These are phyloP conservation scores for Malassezia obtusa DNA, from an alignment of 1,284 basidiomycete species.

Conservation along the genomic window DNA sequence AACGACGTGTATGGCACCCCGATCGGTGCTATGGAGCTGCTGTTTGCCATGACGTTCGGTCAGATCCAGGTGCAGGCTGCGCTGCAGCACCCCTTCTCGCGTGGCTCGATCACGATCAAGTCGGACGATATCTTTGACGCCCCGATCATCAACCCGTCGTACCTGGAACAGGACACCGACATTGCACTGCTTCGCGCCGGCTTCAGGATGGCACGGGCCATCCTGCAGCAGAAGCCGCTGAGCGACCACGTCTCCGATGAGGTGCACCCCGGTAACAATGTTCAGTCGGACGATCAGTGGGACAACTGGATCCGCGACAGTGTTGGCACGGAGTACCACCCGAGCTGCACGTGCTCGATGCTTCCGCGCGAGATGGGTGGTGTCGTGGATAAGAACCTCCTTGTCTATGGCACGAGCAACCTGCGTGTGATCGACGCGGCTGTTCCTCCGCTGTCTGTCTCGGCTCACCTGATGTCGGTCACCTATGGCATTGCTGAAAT, in stretches of 20 bases:
- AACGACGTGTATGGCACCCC: slow-evolving; percentile 49
- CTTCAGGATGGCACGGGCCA: slow-evolving; percentile 54
- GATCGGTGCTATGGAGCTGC: slow-evolving; percentile 31
- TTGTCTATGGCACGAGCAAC: slow-evolving; percentile 35
- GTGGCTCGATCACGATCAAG: slow-evolving; percentile 53
- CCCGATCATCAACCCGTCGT: slow-evolving; percentile 59
- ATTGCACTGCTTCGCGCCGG: slow-evolving; percentile 56
- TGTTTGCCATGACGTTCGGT: slow-evolving; percentile 27
- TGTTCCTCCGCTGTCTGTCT: slow-evolving; percentile 46
- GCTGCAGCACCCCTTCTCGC: slow-evolving; percentile 58
- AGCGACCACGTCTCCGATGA: slow-evolving; percentile 17
- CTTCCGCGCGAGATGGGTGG: slow-evolving; percentile 32
- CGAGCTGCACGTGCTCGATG: slow-evolving; percentile 49
- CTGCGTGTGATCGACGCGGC: slow-evolving; percentile 27
- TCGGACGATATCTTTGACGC: slow-evolving; percentile 55
- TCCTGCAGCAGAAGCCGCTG: slow-evolving; percentile 45
- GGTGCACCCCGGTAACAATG: slow-evolving; percentile 16
- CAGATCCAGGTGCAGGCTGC: slow-evolving; percentile 56
- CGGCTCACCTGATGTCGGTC: slow-evolving; percentile 53
- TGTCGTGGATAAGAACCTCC: slow-evolving; percentile 30
- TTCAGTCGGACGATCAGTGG: slow-evolving; percentile 52
- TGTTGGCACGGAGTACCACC: slow-evolving; percentile 52
- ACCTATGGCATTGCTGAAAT: slow-evolving; percentile 55
- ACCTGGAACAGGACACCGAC: slow-evolving; percentile 52
- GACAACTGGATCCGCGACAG: slow-evolving; percentile 51